phyloP scores from a whole-genome alignment of 1,284 basidiomycete genomes.

The Uromyces viciae-fabae region DNA sequence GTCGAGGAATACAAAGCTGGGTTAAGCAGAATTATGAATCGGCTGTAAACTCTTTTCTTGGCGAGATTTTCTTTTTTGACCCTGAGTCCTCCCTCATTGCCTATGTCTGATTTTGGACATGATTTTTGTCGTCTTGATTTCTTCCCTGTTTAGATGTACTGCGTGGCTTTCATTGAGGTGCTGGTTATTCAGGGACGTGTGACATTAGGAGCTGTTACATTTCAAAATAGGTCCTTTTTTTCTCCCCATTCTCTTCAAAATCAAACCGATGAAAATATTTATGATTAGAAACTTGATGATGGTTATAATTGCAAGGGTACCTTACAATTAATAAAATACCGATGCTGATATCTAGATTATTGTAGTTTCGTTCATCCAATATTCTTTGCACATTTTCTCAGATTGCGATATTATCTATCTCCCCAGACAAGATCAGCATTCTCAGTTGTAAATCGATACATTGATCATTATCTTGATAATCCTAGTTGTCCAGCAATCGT shows the following conservation, averaged over 20 bases:
- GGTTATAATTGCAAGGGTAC: no score
- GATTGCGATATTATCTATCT: constrained; percentile 38
- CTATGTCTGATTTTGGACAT: not conserved
- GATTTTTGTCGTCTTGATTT: not conserved
- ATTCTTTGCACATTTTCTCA: constrained; percentile 38
- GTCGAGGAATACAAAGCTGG: constrained; percentile 46
- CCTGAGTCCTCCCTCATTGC: not conserved
- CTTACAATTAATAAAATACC: not conserved
- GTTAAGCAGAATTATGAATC: constrained; percentile 55
- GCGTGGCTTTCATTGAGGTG: constrained; percentile 54
- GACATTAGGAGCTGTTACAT: constrained; percentile 52
- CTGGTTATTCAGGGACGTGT: constrained; percentile 54
- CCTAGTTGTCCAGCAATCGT: constrained; percentile 32
- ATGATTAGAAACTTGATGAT: no score
- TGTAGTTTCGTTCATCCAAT: constrained; percentile 38
- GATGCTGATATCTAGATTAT: not conserved
- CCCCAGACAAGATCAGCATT: constrained; percentile 38
- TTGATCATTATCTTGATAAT: constrained; percentile 41
- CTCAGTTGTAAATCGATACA: constrained; percentile 17
- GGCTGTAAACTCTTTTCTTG: constrained; percentile 48
- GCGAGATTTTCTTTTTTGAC: not conserved
- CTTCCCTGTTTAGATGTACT: constrained; percentile 49
- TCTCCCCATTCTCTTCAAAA: constrained; percentile 44
- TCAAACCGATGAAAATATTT: constrained; percentile 49
- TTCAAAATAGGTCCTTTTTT: constrained; percentile 53